Percentiles rank a stretch among this genome's conserved stretches.
phyloP scores from a whole-genome alignment of 805 yeast genomes.

The Scheffersomyces lignosus region DNA sequence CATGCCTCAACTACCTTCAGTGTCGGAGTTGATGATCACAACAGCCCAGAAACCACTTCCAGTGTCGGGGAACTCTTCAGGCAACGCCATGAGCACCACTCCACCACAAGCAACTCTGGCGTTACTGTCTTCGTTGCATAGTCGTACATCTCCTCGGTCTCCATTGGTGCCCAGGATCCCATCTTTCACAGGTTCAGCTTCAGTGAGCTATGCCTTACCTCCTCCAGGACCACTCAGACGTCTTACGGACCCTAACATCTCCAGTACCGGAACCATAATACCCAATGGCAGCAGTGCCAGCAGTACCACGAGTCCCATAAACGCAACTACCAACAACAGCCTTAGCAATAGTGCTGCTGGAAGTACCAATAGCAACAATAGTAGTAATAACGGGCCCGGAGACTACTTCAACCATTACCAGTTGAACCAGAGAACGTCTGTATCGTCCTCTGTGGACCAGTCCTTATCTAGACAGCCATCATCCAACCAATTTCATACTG shows the following conservation, averaged over 20 bases:
- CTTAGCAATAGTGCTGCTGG: not conserved
- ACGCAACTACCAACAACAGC: slow-evolving; percentile 1
- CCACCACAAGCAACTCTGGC: slow-evolving; percentile 7
- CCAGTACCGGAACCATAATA: not conserved
- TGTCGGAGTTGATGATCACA: slow-evolving; percentile 23
- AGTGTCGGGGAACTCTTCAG: slow-evolving; percentile 1
- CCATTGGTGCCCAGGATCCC: slow-evolving; percentile 11
- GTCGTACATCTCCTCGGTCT: slow-evolving; percentile 2
- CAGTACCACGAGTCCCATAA: slow-evolving; percentile 2
- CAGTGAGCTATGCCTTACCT: slow-evolving; percentile 1
- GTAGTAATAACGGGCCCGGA: too few relatives aligned
- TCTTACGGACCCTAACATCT: slow-evolving; percentile 11
- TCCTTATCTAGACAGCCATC: slow-evolving; percentile 4
- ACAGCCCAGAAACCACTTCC: slow-evolving; percentile 11
- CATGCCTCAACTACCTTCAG: slow-evolving; percentile 26
- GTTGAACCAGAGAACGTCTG: slow-evolving; percentile 7
- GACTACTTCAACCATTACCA: slow-evolving; percentile 9
- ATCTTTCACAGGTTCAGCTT: slow-evolving; percentile 9
- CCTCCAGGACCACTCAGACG: slow-evolving; percentile 14
- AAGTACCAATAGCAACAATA: slow-evolving; percentile 4
- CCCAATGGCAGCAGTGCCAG: not conserved
- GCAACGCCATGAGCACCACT: not conserved
- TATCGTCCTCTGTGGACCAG: slow-evolving; percentile 5
- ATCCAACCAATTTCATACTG: slow-evolving; percentile 1
- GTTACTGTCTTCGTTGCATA: slow-evolving; percentile 3